Conservation (phyloP, 768 basidiomycete species). For the Rhodotorula babjevae region DNA sequence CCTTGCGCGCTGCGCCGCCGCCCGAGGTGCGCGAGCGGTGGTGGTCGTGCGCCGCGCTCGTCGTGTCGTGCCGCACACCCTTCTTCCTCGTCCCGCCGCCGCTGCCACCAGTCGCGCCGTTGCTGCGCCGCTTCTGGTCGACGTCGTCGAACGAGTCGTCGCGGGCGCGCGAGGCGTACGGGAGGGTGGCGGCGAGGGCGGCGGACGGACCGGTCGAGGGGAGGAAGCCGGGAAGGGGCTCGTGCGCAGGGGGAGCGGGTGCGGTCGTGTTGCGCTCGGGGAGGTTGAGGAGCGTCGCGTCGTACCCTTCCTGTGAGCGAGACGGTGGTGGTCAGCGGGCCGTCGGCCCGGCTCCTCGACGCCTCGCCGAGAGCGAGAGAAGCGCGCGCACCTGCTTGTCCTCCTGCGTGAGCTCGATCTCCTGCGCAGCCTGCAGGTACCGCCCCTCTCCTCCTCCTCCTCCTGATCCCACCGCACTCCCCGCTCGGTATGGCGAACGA, state of each 20-base stretch:
- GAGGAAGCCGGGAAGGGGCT: background rate
- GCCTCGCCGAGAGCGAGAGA: background rate
- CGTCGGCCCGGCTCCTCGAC: fast-evolving
- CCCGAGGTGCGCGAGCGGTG: background rate
- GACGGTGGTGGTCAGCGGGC: background rate
- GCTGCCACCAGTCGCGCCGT: background rate
- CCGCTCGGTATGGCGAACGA: background rate
- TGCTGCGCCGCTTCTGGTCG: background rate
- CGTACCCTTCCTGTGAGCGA: constrained; percentile 21
- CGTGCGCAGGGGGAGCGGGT: background rate
- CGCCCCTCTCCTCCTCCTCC: background rate
- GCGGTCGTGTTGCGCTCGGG: constrained; percentile 23
- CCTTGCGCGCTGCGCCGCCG: too few relatives aligned
- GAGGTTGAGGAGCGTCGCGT: constrained; percentile 13
- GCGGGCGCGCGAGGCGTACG: constrained; percentile 13
- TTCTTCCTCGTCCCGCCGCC: background rate
- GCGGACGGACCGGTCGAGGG: background rate
- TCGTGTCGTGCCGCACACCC: constrained; percentile 3
- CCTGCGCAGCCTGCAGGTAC: background rate
- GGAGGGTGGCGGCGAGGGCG: constrained; percentile 6
- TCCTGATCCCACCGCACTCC: background rate
- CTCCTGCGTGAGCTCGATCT: constrained; percentile 14
- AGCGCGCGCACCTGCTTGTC: constrained; percentile 16
- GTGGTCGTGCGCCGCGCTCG: background rate
- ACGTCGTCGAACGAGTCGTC: background rate